Evolutionary conservation across 1,284 basidiomycete genomes (phyloP), one percentile per base, ranked within the genome.

Genomic region (Melanopsichium pennsylvanicum): DNA sequence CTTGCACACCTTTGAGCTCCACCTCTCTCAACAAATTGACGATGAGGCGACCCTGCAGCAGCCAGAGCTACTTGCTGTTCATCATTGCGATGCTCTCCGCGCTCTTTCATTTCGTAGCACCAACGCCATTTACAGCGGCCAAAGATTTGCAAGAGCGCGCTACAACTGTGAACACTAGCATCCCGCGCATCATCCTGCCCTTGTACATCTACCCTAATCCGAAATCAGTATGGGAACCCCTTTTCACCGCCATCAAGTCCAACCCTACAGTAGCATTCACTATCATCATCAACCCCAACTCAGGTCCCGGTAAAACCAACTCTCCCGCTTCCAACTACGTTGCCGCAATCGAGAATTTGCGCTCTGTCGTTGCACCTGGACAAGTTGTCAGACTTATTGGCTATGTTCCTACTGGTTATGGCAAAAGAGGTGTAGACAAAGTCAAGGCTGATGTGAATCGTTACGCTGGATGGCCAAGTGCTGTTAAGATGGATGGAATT

Each of bases 281-380:
- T 11, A 43, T 51, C 25, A 41, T 51, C 39, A 42, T 59, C 48
- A 59, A 59, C 33, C 56, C 56, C 32, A 42, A 59, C n/a, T 59
- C 56, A 1, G 56, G 56, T 2, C 56, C 56, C 11, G 56, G 48
- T 16, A 3, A 5, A 2, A 31, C 34, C 26, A 34, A 7, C 2
- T 22, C 42, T 5, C 56, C 56, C 11, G 23, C 35, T n/a, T 25
- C 47, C 10, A 43, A 59, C 29, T 59, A 59, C 23, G 27, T 38
- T 2, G 26, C 22, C 0, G 43, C 48, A 11, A 59, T 59, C 33
- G 35, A 47, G 12, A 39, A 46, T 18, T 43, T 59, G 7, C 48
- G 48, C n/a, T n/a, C n/a, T n/a, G n/a, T n/a, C n/a, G n/a, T n/a
- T n/a, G n/a, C n/a, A n/a, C n/a, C n/a, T n/a, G n/a, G n/a, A n/a